Conservation (phyloP, 2,329 filamentous ascomycete species). For the Neofusicoccum ribis region DNA sequence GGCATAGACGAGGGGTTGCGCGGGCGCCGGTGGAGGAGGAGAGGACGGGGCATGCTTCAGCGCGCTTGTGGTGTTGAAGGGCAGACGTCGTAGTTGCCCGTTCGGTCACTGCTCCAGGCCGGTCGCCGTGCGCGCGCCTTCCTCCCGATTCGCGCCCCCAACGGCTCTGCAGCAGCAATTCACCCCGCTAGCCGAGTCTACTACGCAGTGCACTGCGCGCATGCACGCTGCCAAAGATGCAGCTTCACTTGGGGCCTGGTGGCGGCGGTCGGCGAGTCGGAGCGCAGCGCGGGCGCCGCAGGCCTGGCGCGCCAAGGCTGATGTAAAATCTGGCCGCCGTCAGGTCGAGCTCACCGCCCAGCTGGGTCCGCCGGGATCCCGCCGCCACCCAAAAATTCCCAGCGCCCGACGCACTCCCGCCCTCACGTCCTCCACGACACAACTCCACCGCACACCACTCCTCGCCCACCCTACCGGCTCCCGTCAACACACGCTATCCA, state of each 20-base stretch:
- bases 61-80: constrained; percentile 18
- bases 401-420: neutral
- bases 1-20: constrained; percentile 20
- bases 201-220: neutral
- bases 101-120: constrained; percentile 16
- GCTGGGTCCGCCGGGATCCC: neutral
- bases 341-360: constrained; percentile 5
- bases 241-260: neutral
- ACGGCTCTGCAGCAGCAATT: neutral
- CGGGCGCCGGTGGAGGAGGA: constrained; percentile 7
- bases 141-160: neutral
- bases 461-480: neutral
- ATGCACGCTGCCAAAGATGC: neutral
- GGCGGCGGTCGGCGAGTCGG: constrained; percentile 2
- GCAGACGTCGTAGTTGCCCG: constrained; percentile 17
- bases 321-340: constrained; percentile 15
- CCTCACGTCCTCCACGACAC: constrained; percentile 20
- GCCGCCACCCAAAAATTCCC: neutral
- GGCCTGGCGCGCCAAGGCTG: constrained; percentile 6
- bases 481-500: constrained; percentile 27
- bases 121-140: neutral
- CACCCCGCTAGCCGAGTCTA: neutral
- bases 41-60: constrained; percentile 16
- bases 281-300: neutral
- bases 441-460: constrained; percentile 1